Conservation (phyloP, 2,329 filamentous ascomycete species). For the Bimuria novae-zelandiae region DNA sequence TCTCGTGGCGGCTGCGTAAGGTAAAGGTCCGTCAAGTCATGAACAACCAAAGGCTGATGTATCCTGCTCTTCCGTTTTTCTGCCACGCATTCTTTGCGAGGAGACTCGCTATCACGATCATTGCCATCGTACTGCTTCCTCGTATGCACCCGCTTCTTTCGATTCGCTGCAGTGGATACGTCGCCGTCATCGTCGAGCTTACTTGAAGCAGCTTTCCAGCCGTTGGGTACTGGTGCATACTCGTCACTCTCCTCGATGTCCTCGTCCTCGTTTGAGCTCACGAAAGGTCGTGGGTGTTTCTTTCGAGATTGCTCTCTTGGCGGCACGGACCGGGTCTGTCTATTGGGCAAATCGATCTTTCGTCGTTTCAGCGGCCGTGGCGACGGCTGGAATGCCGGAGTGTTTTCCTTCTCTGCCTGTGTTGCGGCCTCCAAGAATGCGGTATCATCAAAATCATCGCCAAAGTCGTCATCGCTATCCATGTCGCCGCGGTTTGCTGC, state of each 20-base stretch:
- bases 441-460: conserved; percentile 67
- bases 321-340: conserved; percentile 27
- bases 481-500: conserved; percentile 16
- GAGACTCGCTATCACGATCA: conserved; percentile 20
- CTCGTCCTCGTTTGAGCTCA: conserved; percentile 32
- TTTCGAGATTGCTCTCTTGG: conserved; percentile 19
- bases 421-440: conserved; percentile 66
- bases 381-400: conserved; percentile 39
- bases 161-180: conserved; percentile 12
- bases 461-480: conserved; percentile 64
- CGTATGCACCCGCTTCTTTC: conserved; percentile 19
- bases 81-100: conserved; percentile 27
- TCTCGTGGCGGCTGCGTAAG: conserved; percentile 51
- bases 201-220: conserved; percentile 15
- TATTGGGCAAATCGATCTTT: conserved; percentile 33
- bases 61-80: conserved; percentile 50
- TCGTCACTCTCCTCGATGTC: conserved; percentile 17
- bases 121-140: conserved; percentile 16
- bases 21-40: conserved; percentile 49
- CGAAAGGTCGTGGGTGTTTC: conserved; percentile 26
- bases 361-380: conserved; percentile 45
- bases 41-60: conserved; percentile 47
- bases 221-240: conserved; percentile 10
- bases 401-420: conserved; percentile 48
- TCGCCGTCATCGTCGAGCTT: conserved; percentile 10